Conservation (phyloP, 495 filamentous ascomycete genomes). For the Letharia lupina region DNA sequence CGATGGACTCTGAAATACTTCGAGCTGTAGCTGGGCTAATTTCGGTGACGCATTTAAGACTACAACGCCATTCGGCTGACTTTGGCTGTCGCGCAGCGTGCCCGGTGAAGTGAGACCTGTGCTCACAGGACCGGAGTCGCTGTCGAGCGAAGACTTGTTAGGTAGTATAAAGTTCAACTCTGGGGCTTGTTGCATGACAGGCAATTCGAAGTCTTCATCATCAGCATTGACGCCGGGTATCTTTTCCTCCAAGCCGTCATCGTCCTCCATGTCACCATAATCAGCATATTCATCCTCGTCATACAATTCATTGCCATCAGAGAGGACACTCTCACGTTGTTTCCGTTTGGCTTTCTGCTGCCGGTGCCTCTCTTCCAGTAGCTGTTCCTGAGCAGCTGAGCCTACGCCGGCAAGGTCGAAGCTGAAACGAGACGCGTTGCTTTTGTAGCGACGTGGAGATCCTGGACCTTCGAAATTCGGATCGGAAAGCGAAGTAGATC, state of each 20-base stretch:
- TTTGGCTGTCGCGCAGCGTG: slow-evolving; percentile 47
- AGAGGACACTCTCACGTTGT: slow-evolving; percentile 30
- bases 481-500: slow-evolving; percentile 43
- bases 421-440: slow-evolving; percentile 81
- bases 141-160: slow-evolving; percentile 39
- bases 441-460: slow-evolving; percentile 68
- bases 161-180: slow-evolving; percentile 48
- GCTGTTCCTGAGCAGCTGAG: slow-evolving; percentile 66
- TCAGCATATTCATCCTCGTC: slow-evolving; percentile 49
- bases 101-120: slow-evolving; percentile 34
- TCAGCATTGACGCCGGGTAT: slow-evolving; percentile 69
- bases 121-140: slow-evolving; percentile 32
- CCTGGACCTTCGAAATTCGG: slow-evolving; percentile 33
- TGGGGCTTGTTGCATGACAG: slow-evolving; percentile 41
- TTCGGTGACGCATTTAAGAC: slow-evolving; percentile 14
- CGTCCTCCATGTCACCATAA: slow-evolving; percentile 60
- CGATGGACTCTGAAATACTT: slow-evolving; percentile 4
- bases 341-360: slow-evolving; percentile 49
- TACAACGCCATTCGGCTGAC: slow-evolving; percentile 42
- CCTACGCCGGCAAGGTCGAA: slow-evolving; percentile 80
- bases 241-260: slow-evolving; percentile 63
- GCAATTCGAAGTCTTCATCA: slow-evolving; percentile 27
- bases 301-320: slow-evolving; percentile 51
- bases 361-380: slow-evolving; percentile 79
- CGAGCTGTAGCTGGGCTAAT: background rate